These are phyloP conservation scores for Casuarina cunninghamiana DNA, from an alignment of 306 rosid species.

Conservation along the genomic window DNA sequence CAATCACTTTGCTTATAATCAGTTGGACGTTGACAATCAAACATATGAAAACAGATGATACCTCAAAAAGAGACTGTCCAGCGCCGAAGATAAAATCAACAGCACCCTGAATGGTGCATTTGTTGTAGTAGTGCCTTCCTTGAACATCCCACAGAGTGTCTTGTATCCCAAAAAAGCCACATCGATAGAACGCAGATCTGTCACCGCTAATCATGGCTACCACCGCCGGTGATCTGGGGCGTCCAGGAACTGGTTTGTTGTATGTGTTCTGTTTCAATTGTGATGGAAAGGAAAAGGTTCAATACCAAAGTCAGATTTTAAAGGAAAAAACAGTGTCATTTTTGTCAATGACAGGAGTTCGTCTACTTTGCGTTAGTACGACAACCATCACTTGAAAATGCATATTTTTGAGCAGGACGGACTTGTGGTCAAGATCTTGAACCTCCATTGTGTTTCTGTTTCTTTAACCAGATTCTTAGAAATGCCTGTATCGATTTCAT, in stretches of 20 bases:
- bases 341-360: too few species aligned
- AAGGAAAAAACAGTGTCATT: too few species aligned
- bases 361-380: too few species aligned
- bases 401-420: too few species aligned
- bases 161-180: slow-evolving; percentile 73
- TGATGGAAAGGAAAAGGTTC: neutral
- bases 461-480: too few species aligned
- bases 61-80: slow-evolving; percentile 76
- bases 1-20: too few species aligned
- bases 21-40: too few species aligned
- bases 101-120: slow-evolving; percentile 76
- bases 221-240: slow-evolving; percentile 43
- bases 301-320: too few species aligned
- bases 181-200: slow-evolving; percentile 39
- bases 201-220: slow-evolving; percentile 70
- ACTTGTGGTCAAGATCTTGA: too few species aligned
- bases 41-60: slow-evolving; percentile 2
- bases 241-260: slow-evolving; percentile 35
- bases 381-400: too few species aligned
- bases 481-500: too few species aligned
- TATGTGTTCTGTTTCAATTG: slow-evolving; percentile 47
- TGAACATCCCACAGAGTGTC: slow-evolving; percentile 80
- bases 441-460: too few species aligned
- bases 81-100: slow-evolving; percentile 80
- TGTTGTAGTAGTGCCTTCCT: slow-evolving; percentile 69